phyloP scores from a whole-genome alignment of 352 stramenopile species.

The Pythium myriotylum region DNA sequence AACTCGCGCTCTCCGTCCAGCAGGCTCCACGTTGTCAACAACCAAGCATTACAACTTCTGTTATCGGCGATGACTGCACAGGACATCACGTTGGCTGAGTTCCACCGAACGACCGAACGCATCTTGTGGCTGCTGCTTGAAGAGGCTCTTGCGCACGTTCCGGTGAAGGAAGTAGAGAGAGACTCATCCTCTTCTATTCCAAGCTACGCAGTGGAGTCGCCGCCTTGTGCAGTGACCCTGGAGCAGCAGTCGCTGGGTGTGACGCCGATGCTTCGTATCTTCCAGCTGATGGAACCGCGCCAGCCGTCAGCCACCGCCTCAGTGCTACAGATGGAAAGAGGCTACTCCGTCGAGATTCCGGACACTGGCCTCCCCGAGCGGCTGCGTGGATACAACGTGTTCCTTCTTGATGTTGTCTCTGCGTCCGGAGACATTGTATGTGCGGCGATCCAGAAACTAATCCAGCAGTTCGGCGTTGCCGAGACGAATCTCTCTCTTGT shows the following conservation, averaged over 20 bases:
- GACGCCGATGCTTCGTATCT: conserved; percentile 24
- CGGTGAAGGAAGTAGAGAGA: conserved; percentile 4
- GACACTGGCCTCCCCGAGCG: conserved; percentile 29
- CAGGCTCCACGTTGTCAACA: conserved; percentile 7
- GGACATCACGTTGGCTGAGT: conserved; percentile 11
- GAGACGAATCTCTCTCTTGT: conserved; percentile 50
- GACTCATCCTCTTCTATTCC: not conserved
- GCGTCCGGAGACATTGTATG: conserved; percentile 34
- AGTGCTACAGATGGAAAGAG: not conserved
- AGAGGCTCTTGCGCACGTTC: conserved; percentile 16
- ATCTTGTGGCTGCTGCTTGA: conserved; percentile 57
- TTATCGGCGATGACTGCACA: conserved; percentile 5
- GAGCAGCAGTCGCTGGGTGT: conserved; percentile 2
- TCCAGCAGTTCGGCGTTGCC: conserved; percentile 40
- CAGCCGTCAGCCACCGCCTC: conserved; percentile 5
- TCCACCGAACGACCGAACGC: conserved; percentile 42
- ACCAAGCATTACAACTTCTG: conserved; percentile 5
- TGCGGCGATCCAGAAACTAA: conserved; percentile 30
- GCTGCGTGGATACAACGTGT: conserved; percentile 46
- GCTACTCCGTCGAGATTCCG: not conserved
- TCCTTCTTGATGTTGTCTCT: conserved; percentile 46
- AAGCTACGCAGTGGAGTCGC: not conserved
- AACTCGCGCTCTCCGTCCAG: not conserved
- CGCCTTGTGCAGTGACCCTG: conserved; percentile 25
- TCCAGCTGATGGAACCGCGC: conserved; percentile 19